Evolutionary conservation across 2,329 filamentous ascomycete genomes (phyloP), one percentile per base, ranked within the genome.

Genomic region (Westerdykella ornata): DNA sequence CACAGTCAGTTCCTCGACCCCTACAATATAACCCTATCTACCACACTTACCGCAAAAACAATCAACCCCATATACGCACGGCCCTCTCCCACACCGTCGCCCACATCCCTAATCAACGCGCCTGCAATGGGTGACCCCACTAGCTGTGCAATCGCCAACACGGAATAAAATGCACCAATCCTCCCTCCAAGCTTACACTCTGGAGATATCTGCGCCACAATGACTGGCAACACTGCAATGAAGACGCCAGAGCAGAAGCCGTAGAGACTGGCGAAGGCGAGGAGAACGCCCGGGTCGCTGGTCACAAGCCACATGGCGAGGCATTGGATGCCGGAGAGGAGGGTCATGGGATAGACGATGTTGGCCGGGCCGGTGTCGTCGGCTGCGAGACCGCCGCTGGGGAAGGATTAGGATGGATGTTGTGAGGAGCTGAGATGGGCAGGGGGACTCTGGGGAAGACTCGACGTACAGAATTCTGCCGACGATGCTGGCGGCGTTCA

Each of bases 211-310:
- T 45, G 39, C 4, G 39, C 40, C 8, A 43, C 39, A 13, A 35
- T 34, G 4, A 38, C 35, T 18, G 43, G 43, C 12, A 38, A 32
- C 9, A 45, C 35, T 18, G 39, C 41, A 20, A 45, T 43, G 29
- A 45, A 45, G 14, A 45, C 22, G 5, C 43, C 43, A 13, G 43
- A 42, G 13, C 39, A 39, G 20, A 45, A 43, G n/a, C 43, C 43
- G 26, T 45, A 45, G 6, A 45, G 36, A 15, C 15, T 20, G 15
- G 31, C 35, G 18, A 45, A 45, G 16, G 28, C 36, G n/a, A 45
- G 13, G 9, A 45, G 17, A 12, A 39, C 33, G 16, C n/a, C 26
- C 8, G 39, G 9, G 19, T 28, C 15, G n/a, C 34, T 37, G 20
- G 33, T 18, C 11, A 14, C 29, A 26, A 45, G 43, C 43, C 43